Conservation (phyloP, 106 monocot species). For the Phalaenopsis aphrodite region DNA sequence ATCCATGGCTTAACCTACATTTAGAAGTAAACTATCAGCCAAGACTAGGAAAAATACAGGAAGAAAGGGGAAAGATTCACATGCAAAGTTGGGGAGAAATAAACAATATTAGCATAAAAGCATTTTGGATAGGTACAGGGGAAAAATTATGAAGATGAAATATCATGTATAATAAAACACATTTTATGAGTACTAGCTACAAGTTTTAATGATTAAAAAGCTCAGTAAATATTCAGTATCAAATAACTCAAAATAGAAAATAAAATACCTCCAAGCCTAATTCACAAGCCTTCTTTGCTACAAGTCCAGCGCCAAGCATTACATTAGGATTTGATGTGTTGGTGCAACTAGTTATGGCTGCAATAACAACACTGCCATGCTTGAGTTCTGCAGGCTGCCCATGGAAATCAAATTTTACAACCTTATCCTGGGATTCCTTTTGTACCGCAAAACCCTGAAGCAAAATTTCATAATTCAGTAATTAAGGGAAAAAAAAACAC, state of each 20-base stretch:
- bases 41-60: not conserved
- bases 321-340: conserved; percentile 82
- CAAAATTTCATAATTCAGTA: not conserved
- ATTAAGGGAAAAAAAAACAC: not conserved
- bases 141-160: not conserved
- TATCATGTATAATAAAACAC: not conserved
- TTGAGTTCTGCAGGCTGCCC: conserved; percentile 46
- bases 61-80: not conserved
- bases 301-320: conserved; percentile 65
- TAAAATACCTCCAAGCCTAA: conserved; percentile 55
- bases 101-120: not conserved
- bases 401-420: conserved; percentile 50
- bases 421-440: conserved; percentile 52
- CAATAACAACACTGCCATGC: conserved; percentile 67
- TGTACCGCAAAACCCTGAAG: conserved; percentile 65
- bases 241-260: not conserved
- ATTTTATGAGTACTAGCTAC: not conserved
- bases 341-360: conserved; percentile 76
- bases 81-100: not conserved
- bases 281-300: conserved; percentile 78
- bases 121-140: not conserved
- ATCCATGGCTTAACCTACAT: conserved; percentile 76
- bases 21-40: not conserved
- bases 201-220: not conserved
- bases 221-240: not conserved